Evolutionary conservation across 352 stramenopile species (phyloP).

Genomic region (Phytophthora ohioensis): DNA sequence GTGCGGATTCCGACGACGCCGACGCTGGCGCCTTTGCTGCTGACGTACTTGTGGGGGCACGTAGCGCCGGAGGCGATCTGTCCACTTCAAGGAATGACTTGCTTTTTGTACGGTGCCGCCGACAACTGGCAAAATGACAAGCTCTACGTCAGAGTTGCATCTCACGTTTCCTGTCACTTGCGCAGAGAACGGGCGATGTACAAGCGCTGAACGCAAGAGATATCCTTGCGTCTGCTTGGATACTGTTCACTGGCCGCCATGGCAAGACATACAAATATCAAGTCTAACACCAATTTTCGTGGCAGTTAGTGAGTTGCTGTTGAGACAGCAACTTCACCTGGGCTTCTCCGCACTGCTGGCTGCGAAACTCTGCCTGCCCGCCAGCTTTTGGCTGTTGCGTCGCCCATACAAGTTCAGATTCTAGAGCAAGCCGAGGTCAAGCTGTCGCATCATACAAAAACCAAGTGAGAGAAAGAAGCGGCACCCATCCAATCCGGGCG

Average conservation of each 20-base stretch:
- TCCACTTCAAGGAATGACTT: background rate
- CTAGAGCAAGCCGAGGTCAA: conserved; percentile 22
- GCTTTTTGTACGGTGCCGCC: background rate
- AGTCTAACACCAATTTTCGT: conserved; percentile 12
- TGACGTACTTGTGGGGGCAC: conserved; percentile 5
- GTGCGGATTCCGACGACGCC: too few species aligned
- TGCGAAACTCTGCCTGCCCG: background rate
- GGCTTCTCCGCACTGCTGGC: background rate
- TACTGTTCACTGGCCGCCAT: conserved; percentile 15
- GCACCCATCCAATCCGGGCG: conserved; percentile 15
- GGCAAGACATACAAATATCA: conserved; percentile 24
- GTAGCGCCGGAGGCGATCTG: conserved; percentile 3
- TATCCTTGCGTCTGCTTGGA: conserved; percentile 19
- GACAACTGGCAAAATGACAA: conserved; percentile 42
- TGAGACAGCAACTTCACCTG: conserved; percentile 20
- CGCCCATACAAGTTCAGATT: too few species aligned
- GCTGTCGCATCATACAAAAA: conserved; percentile 14
- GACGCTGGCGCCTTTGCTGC: background rate
- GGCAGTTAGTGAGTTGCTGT: conserved; percentile 10
- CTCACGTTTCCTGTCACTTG: conserved; percentile 47
- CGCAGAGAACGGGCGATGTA: conserved; percentile 13
- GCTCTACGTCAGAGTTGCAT: conserved; percentile 49
- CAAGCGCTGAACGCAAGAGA: background rate
- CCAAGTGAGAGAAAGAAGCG: conserved; percentile 25
- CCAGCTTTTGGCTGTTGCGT: background rate